phyloP scores from a whole-genome alignment of 1,284 basidiomycete genomes.

The Malassezia arunalokei region DNA sequence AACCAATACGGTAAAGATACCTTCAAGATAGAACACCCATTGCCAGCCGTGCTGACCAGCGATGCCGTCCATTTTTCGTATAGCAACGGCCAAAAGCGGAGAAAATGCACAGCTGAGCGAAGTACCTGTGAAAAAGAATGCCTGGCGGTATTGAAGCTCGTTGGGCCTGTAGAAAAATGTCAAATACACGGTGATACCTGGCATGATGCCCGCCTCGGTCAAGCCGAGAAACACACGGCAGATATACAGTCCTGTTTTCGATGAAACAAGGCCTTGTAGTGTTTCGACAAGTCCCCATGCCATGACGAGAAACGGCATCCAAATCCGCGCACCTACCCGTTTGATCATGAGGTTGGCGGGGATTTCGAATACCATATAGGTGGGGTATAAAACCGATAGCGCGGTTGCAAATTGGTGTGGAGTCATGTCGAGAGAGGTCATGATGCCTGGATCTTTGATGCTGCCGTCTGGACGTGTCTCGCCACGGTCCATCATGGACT shows the following conservation, averaged over 20 bases:
- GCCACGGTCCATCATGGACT: constrained; percentile 22
- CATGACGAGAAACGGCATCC: constrained; percentile 30
- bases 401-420: constrained; percentile 7
- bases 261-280: constrained; percentile 29
- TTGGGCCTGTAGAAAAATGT: constrained; percentile 38
- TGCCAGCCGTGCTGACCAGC: constrained; percentile 31
- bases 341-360: constrained; percentile 35
- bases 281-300: constrained; percentile 25
- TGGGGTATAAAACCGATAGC: constrained; percentile 31
- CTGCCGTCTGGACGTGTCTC: not conserved
- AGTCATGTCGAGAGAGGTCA: not conserved
- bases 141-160: constrained; percentile 36
- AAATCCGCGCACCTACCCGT: constrained; percentile 24
- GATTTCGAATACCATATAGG: constrained; percentile 42
- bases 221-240: constrained; percentile 33
- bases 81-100: constrained; percentile 33
- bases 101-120: constrained; percentile 32
- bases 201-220: constrained; percentile 32
- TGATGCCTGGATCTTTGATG: not conserved
- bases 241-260: constrained; percentile 30
- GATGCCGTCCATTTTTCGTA: constrained; percentile 24
- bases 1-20: constrained; percentile 30
- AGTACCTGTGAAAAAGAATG: constrained; percentile 37
- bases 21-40: constrained; percentile 39
- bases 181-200: constrained; percentile 30